These are phyloP conservation scores for Chimonanthus salicifolius DNA, from an alignment of 164 flowering plant genomes.

Conservation along the genomic window DNA sequence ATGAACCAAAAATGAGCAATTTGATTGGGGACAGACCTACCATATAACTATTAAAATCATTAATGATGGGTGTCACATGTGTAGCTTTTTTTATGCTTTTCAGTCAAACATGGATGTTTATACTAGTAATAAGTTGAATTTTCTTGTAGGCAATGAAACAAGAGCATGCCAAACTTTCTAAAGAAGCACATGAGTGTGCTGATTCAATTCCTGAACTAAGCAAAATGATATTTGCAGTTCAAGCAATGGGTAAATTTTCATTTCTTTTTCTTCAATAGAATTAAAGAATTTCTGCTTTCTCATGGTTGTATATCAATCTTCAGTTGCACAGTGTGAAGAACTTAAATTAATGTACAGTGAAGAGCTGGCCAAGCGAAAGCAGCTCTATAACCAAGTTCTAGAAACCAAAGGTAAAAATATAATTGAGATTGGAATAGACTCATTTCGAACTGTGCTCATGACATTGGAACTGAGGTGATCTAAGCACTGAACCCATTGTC, in stretches of 20 bases:
- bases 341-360: conserved; percentile 71
- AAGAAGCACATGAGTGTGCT: conserved; percentile 76
- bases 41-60: background rate
- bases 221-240: conserved; percentile 71
- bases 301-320: conserved; percentile 11
- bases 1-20: too few relatives aligned
- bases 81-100: background rate
- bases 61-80: background rate
- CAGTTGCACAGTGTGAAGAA: conserved; percentile 84
- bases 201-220: conserved; percentile 74
- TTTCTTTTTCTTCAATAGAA: background rate
- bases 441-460: background rate
- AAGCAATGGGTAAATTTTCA: conserved; percentile 52
- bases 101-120: background rate
- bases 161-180: conserved; percentile 56
- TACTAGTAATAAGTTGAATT: background rate
- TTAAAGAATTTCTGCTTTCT: background rate
- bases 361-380: conserved; percentile 69
- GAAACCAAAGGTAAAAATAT: conserved; percentile 60
- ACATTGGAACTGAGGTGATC: background rate
- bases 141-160: conserved; percentile 47
- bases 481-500: background rate
- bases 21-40: too few relatives aligned
- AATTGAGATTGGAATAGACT: background rate
- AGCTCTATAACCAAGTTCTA: conserved; percentile 66